Evolutionary conservation across 352 stramenopile species (phyloP), one percentile per base, ranked within the genome.

Genomic region (Lagenidium sp.): DNA sequence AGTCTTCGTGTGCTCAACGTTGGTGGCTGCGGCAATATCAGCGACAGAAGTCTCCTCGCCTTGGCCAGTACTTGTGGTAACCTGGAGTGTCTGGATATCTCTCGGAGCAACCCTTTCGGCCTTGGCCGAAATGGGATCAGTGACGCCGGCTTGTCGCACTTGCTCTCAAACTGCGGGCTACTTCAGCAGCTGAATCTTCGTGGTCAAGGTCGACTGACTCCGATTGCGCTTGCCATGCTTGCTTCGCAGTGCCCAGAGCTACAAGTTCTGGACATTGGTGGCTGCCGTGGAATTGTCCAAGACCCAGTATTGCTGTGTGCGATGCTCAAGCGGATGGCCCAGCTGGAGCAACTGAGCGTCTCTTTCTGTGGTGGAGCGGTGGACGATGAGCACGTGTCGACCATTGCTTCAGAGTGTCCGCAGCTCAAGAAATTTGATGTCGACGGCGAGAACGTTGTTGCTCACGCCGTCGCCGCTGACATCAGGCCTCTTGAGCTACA

Each of bases 91-190:
- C 41, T 86, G 7, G 70, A 82, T 18, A 73, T 84, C 48, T 63
- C 68, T 22, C 60, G 62, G 16, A 86, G 74, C 44, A 86, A 84
- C 47, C 74, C 70, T 1, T 86, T 84, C 44, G 70, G 68, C 15
- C 63, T 67, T 41, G 54, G 68, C 19, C 74, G 66, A 15, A 61
- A 66, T 18, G 66, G 70, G 0, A 58, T 86, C 13, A 81, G 52
- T 13, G 65, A 86, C 31, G 45, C 48, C 2, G 64, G 55, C 12
- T 41, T 86, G 16, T 51, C 57, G 21, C 57, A 72, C 15, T 53
- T 86, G 12, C 48, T 56, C 18, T 60, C 50, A 39, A 68, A 67
- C 25, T 86, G 74, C 36, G 39, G 38, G 0, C 30, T 53, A 0
- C 38, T 86, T 15, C 38, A 77, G 50, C 55, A 74, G 3, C 48